phyloP scores from a whole-genome alignment of 768 basidiomycete species.

The Obba rivulosa region DNA sequence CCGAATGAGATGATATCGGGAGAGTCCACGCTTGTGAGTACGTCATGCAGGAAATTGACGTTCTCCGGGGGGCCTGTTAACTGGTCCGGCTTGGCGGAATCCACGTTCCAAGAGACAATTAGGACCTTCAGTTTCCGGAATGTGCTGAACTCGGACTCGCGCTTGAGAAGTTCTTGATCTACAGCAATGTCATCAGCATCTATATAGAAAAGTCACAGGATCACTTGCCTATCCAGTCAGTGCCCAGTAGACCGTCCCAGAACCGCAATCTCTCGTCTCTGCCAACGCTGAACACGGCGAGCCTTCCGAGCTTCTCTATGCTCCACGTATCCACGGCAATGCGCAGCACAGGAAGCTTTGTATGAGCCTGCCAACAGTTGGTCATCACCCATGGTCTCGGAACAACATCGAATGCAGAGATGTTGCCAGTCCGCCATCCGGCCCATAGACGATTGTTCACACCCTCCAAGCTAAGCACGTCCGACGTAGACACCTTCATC shows the following conservation, averaged over 20 bases:
- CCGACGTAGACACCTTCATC: slow-evolving; percentile 74
- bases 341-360: slow-evolving; percentile 54
- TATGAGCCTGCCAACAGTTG: slow-evolving; percentile 85
- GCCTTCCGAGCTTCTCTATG: slow-evolving; percentile 58
- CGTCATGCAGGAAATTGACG: slow-evolving; percentile 72
- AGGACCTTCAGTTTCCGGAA: slow-evolving; percentile 77
- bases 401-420: slow-evolving; percentile 74
- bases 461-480: slow-evolving; percentile 80
- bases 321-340: slow-evolving; percentile 70
- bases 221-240: slow-evolving; percentile 81
- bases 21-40: slow-evolving; percentile 60
- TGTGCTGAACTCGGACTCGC: slow-evolving; percentile 70
- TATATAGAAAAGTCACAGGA: not conserved
- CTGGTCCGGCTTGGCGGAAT: slow-evolving; percentile 77
- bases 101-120: slow-evolving; percentile 89
- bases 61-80: slow-evolving; percentile 67
- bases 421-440: slow-evolving; percentile 76
- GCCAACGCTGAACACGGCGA: slow-evolving; percentile 73
- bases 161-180: slow-evolving; percentile 76
- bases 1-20: slow-evolving; percentile 93
- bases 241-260: slow-evolving; percentile 87
- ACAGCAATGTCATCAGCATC: not conserved
- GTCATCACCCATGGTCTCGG: slow-evolving; percentile 79
- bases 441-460: slow-evolving; percentile 85
- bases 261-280: slow-evolving; percentile 67